phyloP scores from a whole-genome alignment of 768 basidiomycete genomes.

The Daedaleopsis nitida region DNA sequence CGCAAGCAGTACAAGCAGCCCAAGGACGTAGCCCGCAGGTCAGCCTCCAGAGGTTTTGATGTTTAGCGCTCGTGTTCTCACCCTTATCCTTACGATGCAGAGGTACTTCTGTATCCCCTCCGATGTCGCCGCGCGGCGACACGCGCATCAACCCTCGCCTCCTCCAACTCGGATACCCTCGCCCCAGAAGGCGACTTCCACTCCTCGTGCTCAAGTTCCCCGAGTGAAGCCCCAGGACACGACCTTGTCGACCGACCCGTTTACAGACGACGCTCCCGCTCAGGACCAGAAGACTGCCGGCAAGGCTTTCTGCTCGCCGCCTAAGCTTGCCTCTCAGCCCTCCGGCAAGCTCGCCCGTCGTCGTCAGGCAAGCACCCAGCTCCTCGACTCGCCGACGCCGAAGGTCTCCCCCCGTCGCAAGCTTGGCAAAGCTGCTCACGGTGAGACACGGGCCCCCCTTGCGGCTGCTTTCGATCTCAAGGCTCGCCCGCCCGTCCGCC shows the following conservation, averaged over 20 bases:
- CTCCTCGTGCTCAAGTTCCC: conserved; percentile 22
- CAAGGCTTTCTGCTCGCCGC: conserved; percentile 33
- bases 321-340: conserved; percentile 50
- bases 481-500: conserved; percentile 39
- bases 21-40: conserved; percentile 48
- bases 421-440: conserved; percentile 16
- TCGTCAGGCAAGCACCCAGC: conserved; percentile 42
- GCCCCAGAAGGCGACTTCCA: conserved; percentile 62
- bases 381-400: conserved; percentile 39
- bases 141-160: conserved; percentile 66
- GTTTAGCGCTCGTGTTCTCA: conserved; percentile 34
- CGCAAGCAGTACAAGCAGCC: conserved; percentile 39
- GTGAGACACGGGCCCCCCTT: conserved; percentile 46
- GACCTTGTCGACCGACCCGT: conserved; percentile 48
- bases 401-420: conserved; percentile 43
- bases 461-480: conserved; percentile 42
- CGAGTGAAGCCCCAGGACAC: conserved; percentile 17
- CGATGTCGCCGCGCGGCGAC: conserved; percentile 47
- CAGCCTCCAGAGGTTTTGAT: conserved; percentile 17
- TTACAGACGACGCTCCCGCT: conserved; percentile 48
- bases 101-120: conserved; percentile 47
- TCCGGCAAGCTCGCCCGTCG: conserved; percentile 62
- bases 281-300: conserved; percentile 28
- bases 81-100: conserved; percentile 29
- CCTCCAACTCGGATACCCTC: conserved; percentile 46